Base-by-base conservation (phyloP, 306 rosid species). In the Hippophae tibetana region DNA sequence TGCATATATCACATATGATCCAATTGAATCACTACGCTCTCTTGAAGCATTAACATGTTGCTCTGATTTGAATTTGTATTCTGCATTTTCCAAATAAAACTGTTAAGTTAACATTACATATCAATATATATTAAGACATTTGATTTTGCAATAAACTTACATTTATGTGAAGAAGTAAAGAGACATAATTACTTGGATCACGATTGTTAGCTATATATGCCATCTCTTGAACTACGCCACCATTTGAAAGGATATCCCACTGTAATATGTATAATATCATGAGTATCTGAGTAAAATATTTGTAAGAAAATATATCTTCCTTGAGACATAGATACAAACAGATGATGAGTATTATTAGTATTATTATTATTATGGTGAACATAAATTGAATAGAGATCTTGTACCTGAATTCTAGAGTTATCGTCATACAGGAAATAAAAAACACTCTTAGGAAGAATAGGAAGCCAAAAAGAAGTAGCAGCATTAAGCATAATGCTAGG, bases 241-340 rank as follows among this genome's bases (percentile, higher is more conserved):
- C 88, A 9, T 67, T 79, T 5, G 85, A 82, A 54, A 90, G 83
- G 60, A 90, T 76, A 65, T 90, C 94, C 97, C 95, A 90, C 95
- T 89, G 78, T 41, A 18, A 18, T 18, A 18, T 18, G 18, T 18
- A 18, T 18, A 18, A 18, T 18, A 18, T 18, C 18, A 18, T 18
- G 18, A 18, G 18, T 18, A 18, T 18, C 18, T 18, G 18, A 18
- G 18, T 18, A 18, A 18, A 18, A 18, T 0, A 18, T 0, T 18
- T 18, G 18, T 18, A 18, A 18, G 18, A 18, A 18, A 18, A 18
- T 18, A 18, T 18, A 18, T 18, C 18, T 18, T 18, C 18, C 0
- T 18, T 18, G 18, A 18, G 18, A 18, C 18, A 18, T 18, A 18
- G 18, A 18, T 18, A 18, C 18, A 18, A 18, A 18, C 18, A 18